Evolutionary conservation across 2,329 filamentous ascomycete species (phyloP), one percentile per base, ranked within the genome.

Genomic region (Beauveria caledonica): DNA sequence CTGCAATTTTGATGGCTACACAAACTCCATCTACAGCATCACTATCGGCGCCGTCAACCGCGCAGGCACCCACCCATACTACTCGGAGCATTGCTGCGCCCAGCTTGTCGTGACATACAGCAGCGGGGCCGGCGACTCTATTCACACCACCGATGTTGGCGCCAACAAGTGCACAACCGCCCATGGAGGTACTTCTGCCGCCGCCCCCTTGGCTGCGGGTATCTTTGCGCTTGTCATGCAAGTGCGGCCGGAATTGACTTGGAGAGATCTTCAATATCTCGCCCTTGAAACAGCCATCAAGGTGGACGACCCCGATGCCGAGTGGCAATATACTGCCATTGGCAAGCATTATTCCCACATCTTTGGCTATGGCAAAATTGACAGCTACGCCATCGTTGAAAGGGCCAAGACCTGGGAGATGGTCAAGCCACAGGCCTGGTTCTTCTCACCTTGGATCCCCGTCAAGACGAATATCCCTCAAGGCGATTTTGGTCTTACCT

Each of bases 1-100:
- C 75, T 99, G 94, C 81, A 99, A 99, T 73, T 99, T 99, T 72
- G 94, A 99, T 71, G 94, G 94, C 44, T 99, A 99, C 75, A 99
- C 94, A 62, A 99, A 99, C 78, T 97, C 92, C 71, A 99, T 99
- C 68, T 99, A 97, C 80, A 97, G 92, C 72, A 94, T 99, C 67
- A 96, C 92, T 0, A 92, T 99, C 19, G 94, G 94, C 42, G 93
- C 93, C 39, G 88, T 99, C 63, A 92, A 97, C 71, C 83, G 90
- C 62, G 86, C 88, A 66, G 92, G 93, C 44, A 75, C 83, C n/a
- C 93, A 97, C 70, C 92, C 94, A 0, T 94, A 93, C 72, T 99
- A 99, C 74, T 97, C 93, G 0, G 94, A 99, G 74, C 88, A 90
- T 64, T 99, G 94, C 77, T 97, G 93, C 3, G 94, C 94, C 23